Percentiles rank a stretch among this genome's conserved stretches.
phyloP scores from a whole-genome alignment of 2,329 filamentous ascomycete genomes.

The Penicillium sp. region DNA sequence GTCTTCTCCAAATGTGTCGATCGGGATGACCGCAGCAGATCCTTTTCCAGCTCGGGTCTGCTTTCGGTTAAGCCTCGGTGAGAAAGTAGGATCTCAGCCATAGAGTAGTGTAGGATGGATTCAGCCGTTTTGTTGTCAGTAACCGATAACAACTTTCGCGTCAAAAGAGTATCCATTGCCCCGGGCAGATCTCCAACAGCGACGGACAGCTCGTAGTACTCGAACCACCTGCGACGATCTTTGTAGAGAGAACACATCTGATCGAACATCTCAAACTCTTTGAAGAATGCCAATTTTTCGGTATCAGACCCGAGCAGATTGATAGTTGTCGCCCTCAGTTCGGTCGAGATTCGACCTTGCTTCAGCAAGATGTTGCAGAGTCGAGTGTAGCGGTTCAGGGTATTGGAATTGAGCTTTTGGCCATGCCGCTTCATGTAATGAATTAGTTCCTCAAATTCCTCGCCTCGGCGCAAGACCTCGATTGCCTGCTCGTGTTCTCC shows the following conservation, averaged over 20 bases:
- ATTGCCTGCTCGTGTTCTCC: constrained; percentile 17
- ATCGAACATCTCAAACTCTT: constrained; percentile 18
- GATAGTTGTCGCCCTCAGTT: constrained; percentile 13
- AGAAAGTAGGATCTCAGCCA: constrained; percentile 2
- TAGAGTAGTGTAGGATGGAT: not conserved
- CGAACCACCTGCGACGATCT: constrained; percentile 6
- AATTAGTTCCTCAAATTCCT: constrained; percentile 18
- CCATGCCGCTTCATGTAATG: constrained; percentile 13
- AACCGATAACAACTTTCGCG: constrained; percentile 1
- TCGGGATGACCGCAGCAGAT: not conserved
- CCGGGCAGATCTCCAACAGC: constrained; percentile 5
- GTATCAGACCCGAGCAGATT: constrained; percentile 14
- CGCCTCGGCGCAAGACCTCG: constrained; percentile 14
- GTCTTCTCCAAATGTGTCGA: constrained; percentile 2
- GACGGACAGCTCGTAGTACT: constrained; percentile 13
- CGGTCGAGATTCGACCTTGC: constrained; percentile 16
- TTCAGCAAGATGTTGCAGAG: constrained; percentile 19
- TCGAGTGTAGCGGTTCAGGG: constrained; percentile 12
- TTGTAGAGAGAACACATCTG: constrained; percentile 10
- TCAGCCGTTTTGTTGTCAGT: constrained; percentile 3
- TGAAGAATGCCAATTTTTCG: constrained; percentile 16
- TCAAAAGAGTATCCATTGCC: constrained; percentile 6
- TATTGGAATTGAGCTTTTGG: constrained; percentile 1
- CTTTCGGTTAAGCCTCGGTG: not conserved
- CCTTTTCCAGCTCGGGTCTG: not conserved